Conservation (phyloP, 768 basidiomycete genomes). For the Lyophyllum semitale region DNA sequence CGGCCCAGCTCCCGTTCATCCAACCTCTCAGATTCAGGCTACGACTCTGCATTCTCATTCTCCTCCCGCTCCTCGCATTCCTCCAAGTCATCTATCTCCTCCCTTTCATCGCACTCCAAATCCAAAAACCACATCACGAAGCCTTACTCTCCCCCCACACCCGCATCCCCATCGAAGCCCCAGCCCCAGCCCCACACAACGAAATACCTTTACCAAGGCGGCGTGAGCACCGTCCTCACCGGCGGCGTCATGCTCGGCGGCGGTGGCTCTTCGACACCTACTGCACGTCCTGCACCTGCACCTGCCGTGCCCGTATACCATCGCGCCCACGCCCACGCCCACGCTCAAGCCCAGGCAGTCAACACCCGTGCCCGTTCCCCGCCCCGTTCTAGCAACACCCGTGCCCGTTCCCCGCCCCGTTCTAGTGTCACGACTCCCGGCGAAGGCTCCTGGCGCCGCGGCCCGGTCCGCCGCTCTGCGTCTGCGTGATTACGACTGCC, state of each 20-base stretch:
- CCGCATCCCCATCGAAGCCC: slow-evolving; percentile 8
- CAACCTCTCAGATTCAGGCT: slow-evolving; percentile 1
- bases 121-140: slow-evolving; percentile 1
- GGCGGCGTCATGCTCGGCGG: slow-evolving; percentile 49
- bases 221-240: slow-evolving; percentile 42
- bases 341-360: too few relatives aligned
- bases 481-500: too few relatives aligned
- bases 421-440: too few relatives aligned
- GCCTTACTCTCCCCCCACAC: not conserved
- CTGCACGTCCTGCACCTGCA: not conserved
- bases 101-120: slow-evolving; percentile 12
- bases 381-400: too few relatives aligned
- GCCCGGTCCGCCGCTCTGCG: too few relatives aligned
- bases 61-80: slow-evolving; percentile 32
- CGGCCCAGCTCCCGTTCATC: slow-evolving; percentile 44
- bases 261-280: slow-evolving; percentile 15
- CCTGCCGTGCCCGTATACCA: not conserved
- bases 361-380: too few relatives aligned
- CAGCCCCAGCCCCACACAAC: slow-evolving; percentile 24
- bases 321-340: not conserved
- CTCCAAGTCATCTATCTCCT: slow-evolving; percentile 28
- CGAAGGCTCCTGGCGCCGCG: too few relatives aligned
- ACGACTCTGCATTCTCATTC: slow-evolving; percentile 27
- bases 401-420: too few relatives aligned
- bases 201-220: slow-evolving; percentile 44